Evolutionary conservation across 371 early-diverging fungal genomes (phyloP).

Genomic region (Nosema muscidifuracis): DNA sequence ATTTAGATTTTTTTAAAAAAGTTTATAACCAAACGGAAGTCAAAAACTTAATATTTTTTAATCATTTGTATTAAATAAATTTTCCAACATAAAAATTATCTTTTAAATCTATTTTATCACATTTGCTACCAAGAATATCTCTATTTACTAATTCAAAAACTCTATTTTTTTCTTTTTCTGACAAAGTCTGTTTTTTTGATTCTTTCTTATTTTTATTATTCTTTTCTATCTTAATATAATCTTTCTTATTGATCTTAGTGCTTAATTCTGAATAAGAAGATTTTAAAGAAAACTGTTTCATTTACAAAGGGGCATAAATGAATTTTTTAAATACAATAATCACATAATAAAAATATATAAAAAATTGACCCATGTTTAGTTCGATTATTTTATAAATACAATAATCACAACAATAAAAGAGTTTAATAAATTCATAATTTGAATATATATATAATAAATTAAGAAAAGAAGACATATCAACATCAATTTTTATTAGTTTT

Average conservation of each 20-base stretch:
- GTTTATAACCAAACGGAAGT: too few species aligned
- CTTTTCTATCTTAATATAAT: not conserved
- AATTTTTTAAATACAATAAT: too few species aligned
- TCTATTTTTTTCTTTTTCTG: slow-evolving; percentile 15
- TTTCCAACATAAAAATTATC: not conserved
- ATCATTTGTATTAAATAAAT: not conserved
- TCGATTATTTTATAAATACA: too few species aligned
- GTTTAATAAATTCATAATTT: too few species aligned
- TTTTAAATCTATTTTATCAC: slow-evolving; percentile 10
- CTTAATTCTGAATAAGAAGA: not conserved
- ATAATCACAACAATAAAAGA: too few species aligned
- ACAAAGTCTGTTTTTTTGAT: not conserved
- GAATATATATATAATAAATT: too few species aligned
- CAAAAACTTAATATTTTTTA: not conserved
- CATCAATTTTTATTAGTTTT: too few species aligned
- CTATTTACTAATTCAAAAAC: slow-evolving; percentile 8
- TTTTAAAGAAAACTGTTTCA: not conserved
- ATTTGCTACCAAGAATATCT: slow-evolving; percentile 1
- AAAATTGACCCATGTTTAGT: too few species aligned
- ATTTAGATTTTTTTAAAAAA: too few species aligned
- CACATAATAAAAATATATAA: too few species aligned
- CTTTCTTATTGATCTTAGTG: not conserved
- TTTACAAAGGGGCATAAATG: not conserved
- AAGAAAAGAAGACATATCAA: too few species aligned
- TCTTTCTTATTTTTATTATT: not conserved